Base-by-base conservation (phyloP, 345 rosid species). In the Brassica juncea region DNA sequence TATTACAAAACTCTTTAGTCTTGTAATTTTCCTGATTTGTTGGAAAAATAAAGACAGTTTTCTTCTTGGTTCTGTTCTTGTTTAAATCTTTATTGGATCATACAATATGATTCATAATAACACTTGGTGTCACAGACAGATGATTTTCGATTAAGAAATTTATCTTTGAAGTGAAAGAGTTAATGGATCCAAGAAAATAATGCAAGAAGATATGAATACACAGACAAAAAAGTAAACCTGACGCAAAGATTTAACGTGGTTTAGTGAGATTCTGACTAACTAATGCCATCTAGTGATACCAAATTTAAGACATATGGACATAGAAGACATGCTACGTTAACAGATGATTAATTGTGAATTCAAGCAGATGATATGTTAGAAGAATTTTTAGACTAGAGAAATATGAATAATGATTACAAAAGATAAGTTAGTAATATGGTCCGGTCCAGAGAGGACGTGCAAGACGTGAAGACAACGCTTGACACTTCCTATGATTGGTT, bases 401-500 rank as follows among this genome's bases (percentile, higher is more conserved):
- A 34, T 27, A 30, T 55, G 60, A 70, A 72, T 66, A 61, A 72
- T 44, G 49, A 44, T 66, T 65, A 66, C 6, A 49, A 55, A 66
- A 30, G 77, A 78, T 72, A 78, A 65, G 12, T 58, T 16, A 42
- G 55, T 30, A 57, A 31, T 49, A 34, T 73, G 82, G 70, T 73
- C 3, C 4, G 35, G 70, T 74, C 4, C 6, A 21, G 32, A 61
- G 82, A 74, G 79, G 75, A 79, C 82, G 85, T 87, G 88, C 81
- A 81, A 80, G 79, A 85, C 88, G 87, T 86, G 89, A 76, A 78
- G 82, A 75, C 90, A 82, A 74, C 66, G 32, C 37, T 68, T 34
- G 31, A 73, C 57, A 68, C 74, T 68, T 68, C 37, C 59, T 68
- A 80, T 16, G 69, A 49, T 71, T 55, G 28, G 57, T 49, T 49